These are phyloP conservation scores for Suillus subluteus DNA, from an alignment of 768 basidiomycete species.

Conservation along the genomic window DNA sequence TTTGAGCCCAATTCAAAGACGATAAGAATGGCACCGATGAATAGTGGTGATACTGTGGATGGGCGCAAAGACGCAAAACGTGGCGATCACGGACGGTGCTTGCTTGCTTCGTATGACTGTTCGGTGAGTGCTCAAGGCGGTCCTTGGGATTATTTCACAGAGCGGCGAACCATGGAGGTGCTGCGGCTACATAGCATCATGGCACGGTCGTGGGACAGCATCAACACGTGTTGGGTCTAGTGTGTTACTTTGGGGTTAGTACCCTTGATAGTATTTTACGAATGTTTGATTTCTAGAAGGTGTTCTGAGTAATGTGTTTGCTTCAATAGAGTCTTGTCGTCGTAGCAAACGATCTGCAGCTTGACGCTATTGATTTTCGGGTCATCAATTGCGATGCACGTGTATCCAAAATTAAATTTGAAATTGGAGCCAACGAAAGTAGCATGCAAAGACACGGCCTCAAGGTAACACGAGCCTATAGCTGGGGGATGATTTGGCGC, in stretches of 20 bases:
- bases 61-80: constrained; percentile 1
- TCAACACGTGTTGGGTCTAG: constrained; percentile 32
- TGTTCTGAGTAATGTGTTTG: constrained; percentile 29
- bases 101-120: background rate
- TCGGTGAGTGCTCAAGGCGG: constrained; percentile 1
- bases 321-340: background rate
- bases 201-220: constrained; percentile 33
- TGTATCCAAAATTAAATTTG: constrained; percentile 5
- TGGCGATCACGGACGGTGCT: background rate
- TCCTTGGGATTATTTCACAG: constrained; percentile 3
- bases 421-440: constrained; percentile 4
- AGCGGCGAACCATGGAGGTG: constrained; percentile 7
- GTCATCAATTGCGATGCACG: constrained; percentile 4
- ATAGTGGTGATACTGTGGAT: constrained; percentile 1
- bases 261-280: constrained; percentile 19
- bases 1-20: background rate
- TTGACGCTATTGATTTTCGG: background rate
- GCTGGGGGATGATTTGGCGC: background rate
- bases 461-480: background rate
- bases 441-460: background rate
- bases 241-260: constrained; percentile 31
- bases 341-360: background rate
- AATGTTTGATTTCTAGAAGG: constrained; percentile 9
- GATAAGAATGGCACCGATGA: background rate
- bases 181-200: constrained; percentile 29